phyloP scores from a whole-genome alignment of 441 rosid genomes.

The Euphorbia schlechtendalii region DNA sequence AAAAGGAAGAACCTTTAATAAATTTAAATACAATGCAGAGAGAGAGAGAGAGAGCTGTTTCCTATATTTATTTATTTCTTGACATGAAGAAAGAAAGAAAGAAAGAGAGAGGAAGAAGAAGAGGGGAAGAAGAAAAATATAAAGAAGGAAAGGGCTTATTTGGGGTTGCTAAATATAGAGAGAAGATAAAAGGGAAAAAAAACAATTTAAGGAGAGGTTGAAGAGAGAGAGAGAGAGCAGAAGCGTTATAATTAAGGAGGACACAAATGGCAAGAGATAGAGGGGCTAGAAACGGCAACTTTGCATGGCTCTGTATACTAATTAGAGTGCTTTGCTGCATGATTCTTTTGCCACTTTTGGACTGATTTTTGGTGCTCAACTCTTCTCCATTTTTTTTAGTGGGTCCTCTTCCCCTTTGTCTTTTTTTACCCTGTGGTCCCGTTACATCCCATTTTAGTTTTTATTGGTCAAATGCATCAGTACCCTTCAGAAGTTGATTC shows the following conservation, averaged over 20 bases:
- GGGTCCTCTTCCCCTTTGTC: conserved; percentile 29
- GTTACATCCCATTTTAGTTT: no score
- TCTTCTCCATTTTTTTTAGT: neutral
- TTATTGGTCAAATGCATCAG: no score
- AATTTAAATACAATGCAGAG: neutral
- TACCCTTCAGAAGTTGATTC: no score
- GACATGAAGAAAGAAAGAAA: neutral
- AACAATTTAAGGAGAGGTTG: conserved; percentile 23
- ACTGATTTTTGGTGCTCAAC: conserved; percentile 19
- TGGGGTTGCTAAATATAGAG: conserved; percentile 46
- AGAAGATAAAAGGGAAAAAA: conserved; percentile 24
- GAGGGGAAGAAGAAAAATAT: neutral
- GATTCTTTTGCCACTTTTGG: conserved; percentile 60
- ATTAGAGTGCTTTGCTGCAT: conserved; percentile 40
- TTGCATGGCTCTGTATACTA: conserved; percentile 82
- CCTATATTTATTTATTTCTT: neutral
- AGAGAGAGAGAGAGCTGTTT: neutral
- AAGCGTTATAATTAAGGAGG: conserved; percentile 18
- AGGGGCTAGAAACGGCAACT: conserved; percentile 49
- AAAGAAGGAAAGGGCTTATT: conserved; percentile 14
- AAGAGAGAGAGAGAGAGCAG: conserved; percentile 17
- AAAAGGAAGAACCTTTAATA: neutral
- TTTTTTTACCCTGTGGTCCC: neutral
- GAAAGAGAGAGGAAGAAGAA: neutral
- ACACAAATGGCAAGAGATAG: conserved; percentile 37